These are phyloP conservation scores for Ganoderma lingzhi DNA, from an alignment of 1,284 basidiomycete species.

Conservation along the genomic window DNA sequence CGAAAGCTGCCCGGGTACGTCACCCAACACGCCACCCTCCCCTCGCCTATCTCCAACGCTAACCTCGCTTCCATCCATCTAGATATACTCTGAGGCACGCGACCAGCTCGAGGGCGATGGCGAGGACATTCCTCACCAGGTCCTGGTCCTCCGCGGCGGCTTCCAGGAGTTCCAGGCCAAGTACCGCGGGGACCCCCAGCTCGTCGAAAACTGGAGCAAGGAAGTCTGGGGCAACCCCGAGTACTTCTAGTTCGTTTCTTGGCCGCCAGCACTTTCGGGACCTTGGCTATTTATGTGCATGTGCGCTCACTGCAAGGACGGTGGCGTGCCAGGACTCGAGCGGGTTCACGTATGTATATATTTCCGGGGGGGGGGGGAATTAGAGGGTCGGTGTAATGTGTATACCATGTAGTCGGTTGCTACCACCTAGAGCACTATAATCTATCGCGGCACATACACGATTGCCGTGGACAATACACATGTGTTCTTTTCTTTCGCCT, in stretches of 20 bases:
- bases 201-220: conserved; percentile 80
- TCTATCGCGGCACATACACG: background rate
- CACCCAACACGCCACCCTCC: background rate
- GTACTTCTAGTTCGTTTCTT: conserved; percentile 16
- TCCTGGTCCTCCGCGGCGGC: conserved; percentile 72
- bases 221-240: conserved; percentile 56
- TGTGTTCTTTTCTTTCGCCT: background rate
- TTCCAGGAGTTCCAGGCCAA: conserved; percentile 74
- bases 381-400: background rate
- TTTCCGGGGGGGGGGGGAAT: background rate
- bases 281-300: background rate
- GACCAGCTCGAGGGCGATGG: conserved; percentile 46
- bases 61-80: conserved; percentile 3
- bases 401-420: conserved; percentile 8
- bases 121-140: conserved; percentile 56
- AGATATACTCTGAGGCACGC: conserved; percentile 76
- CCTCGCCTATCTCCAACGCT: background rate
- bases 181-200: conserved; percentile 72
- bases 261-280: background rate
- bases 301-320: background rate
- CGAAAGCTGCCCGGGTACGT: conserved; percentile 74
- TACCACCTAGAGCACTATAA: conserved; percentile 6
- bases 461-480: background rate
- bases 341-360: conserved; percentile 1
- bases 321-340: background rate